Conservation (phyloP, 2,329 filamentous ascomycete species). For the Claviceps lovelessii region DNA sequence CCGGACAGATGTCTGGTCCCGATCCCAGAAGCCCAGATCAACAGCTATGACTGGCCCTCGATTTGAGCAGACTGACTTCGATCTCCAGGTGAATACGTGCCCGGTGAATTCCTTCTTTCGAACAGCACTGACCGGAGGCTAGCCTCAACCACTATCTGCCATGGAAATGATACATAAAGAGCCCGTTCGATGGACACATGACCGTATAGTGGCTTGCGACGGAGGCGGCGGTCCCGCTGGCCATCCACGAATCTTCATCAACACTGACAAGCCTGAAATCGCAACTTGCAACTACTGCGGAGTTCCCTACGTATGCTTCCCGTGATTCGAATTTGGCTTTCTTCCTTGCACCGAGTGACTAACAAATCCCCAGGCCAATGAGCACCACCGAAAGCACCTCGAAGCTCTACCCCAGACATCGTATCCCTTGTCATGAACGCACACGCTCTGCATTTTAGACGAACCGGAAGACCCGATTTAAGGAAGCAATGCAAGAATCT, state of each 20-base stretch:
- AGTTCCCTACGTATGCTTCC: slow-evolving; percentile 65
- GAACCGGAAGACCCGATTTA: background rate
- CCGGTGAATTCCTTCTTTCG: background rate
- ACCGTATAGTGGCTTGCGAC: slow-evolving; percentile 71
- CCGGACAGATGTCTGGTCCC: slow-evolving; percentile 64
- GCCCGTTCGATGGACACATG: slow-evolving; percentile 82
- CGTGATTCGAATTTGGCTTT: background rate
- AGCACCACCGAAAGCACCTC: slow-evolving; percentile 73
- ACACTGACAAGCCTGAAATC: slow-evolving; percentile 94
- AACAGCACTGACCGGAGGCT: slow-evolving; percentile 12
- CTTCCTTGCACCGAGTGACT: background rate
- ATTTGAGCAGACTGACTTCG: slow-evolving; percentile 95
- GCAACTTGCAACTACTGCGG: slow-evolving; percentile 85
- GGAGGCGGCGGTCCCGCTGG: slow-evolving; percentile 82
- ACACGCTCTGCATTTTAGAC: background rate
- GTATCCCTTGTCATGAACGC: slow-evolving; percentile 54
- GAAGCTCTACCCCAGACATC: slow-evolving; percentile 67
- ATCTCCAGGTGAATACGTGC: slow-evolving; percentile 56
- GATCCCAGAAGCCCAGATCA: slow-evolving; percentile 67
- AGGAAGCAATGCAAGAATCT: background rate
- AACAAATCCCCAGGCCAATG: slow-evolving; percentile 53
- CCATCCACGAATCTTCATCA: slow-evolving; percentile 92
- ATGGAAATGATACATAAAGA: slow-evolving; percentile 95
- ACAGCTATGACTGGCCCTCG: slow-evolving; percentile 84
- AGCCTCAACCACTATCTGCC: slow-evolving; percentile 81